A percentile compares a stretch with the other conserved stretches of the same genome.
Evolutionary conservation across 305 asterid genomes (phyloP).

Genomic region (Ilex paraguariensis): DNA sequence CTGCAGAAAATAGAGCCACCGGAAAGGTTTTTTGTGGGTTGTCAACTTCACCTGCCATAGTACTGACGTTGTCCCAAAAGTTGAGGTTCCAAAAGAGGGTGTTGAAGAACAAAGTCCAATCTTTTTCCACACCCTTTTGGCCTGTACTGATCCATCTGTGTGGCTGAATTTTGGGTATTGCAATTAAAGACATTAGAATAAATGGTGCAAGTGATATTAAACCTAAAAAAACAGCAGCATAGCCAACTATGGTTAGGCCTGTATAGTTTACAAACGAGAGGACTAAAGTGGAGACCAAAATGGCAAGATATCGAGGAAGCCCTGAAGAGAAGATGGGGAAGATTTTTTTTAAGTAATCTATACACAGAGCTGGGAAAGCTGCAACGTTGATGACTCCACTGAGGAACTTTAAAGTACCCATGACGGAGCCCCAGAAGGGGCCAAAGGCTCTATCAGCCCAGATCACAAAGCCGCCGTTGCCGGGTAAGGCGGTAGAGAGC

Average conservation of each 20-base stretch:
- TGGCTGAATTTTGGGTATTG: conserved; percentile 50
- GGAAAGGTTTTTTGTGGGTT: conserved; percentile 58
- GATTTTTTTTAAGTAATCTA: conserved; percentile 42
- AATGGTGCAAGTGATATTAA: conserved; percentile 54
- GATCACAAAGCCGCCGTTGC: conserved; percentile 73
- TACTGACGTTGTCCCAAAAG: conserved; percentile 63
- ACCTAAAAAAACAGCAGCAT: conserved; percentile 43
- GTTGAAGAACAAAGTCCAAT: conserved; percentile 58
- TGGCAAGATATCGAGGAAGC: conserved; percentile 31
- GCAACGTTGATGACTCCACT: conserved; percentile 74
- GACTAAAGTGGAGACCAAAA: conserved; percentile 34
- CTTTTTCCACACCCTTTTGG: conserved; percentile 38
- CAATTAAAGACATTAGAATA: conserved; percentile 41
- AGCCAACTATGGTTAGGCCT: conserved; percentile 59
- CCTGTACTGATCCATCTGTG: conserved; percentile 52
- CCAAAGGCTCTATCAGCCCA: conserved; percentile 82
- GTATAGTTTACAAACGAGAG: conserved; percentile 51
- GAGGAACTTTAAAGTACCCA: conserved; percentile 67
- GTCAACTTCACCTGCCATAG: conserved; percentile 69
- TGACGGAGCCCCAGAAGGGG: conserved; percentile 59
- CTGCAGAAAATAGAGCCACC: conserved; percentile 43
- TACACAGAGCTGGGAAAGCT: conserved; percentile 53
- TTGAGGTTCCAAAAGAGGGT: conserved; percentile 70
- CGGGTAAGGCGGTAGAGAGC: conserved; percentile 69
- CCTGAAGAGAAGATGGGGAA: conserved; percentile 54